These are phyloP conservation scores for Pterocarpus santalinus DNA, from an alignment of 306 rosid species.

Conservation along the genomic window DNA sequence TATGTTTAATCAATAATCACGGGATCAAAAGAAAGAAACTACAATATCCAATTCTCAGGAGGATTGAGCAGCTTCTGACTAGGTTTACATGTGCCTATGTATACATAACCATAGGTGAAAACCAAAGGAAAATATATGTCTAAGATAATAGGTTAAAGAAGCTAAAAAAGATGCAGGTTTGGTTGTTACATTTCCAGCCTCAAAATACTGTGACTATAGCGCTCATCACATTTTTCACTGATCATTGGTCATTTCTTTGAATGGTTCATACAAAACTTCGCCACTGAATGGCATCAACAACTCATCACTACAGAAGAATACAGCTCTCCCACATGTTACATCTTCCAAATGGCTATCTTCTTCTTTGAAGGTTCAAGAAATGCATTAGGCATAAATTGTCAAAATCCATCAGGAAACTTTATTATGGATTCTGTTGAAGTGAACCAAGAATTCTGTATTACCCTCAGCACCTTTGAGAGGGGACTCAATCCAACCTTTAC, in stretches of 20 bases:
- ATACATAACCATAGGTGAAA: neutral
- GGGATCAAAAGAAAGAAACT: no score
- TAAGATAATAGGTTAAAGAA: neutral
- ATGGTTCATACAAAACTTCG: constrained; percentile 44
- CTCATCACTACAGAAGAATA: constrained; percentile 26
- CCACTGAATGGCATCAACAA: constrained; percentile 20
- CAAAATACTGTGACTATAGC: neutral
- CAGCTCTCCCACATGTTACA: constrained; percentile 4
- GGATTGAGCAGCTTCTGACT: no score
- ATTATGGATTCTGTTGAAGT: constrained; percentile 57
- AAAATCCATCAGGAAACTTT: constrained; percentile 20
- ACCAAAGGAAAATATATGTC: neutral
- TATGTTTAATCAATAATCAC: no score
- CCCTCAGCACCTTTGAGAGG: constrained; percentile 97
- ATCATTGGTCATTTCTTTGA: neutral
- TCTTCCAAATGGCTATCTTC: constrained; percentile 16
- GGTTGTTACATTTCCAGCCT: neutral
- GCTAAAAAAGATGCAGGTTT: constrained; percentile 4
- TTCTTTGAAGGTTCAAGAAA: constrained; percentile 11
- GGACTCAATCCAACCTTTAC: constrained; percentile 88
- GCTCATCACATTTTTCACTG: constrained; percentile 5
- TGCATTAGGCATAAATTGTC: constrained; percentile 3
- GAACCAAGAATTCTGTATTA: constrained; percentile 88
- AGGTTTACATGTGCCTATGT: no score
- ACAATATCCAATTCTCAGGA: no score